Evolutionary conservation across 805 yeast species (phyloP).

Genomic region (Suhomyces emberorum): DNA sequence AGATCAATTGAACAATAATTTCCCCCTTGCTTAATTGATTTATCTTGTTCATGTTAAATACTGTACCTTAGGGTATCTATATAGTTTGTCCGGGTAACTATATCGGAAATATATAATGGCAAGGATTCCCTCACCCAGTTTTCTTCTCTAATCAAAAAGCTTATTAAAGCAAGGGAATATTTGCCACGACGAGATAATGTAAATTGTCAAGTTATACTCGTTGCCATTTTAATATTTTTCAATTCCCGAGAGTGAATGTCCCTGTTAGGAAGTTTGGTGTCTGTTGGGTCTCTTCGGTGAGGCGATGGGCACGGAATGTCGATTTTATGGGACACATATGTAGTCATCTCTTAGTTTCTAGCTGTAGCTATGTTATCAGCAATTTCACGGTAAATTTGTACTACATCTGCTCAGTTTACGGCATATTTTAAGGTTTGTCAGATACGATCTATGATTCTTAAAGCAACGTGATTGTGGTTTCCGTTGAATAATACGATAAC

Average conservation of each 20-base stretch:
- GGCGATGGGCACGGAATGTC: conserved; percentile 62
- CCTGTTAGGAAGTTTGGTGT: conserved; percentile 62
- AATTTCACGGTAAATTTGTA: too few relatives aligned
- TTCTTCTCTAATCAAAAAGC: conserved; percentile 55
- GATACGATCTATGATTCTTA: too few relatives aligned
- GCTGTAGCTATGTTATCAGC: too few relatives aligned
- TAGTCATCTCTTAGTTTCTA: too few relatives aligned
- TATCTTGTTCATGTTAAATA: too few relatives aligned
- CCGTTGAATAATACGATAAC: too few relatives aligned
- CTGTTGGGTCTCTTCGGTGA: conserved; percentile 49
- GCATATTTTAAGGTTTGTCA: too few relatives aligned
- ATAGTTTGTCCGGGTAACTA: conserved; percentile 6
- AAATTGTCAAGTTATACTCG: conserved; percentile 59
- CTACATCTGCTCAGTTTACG: too few relatives aligned
- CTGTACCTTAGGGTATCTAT: too few relatives aligned
- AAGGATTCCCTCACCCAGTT: conserved; percentile 9
- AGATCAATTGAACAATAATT: too few relatives aligned
- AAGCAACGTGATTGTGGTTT: too few relatives aligned
- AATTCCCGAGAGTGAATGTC: conserved; percentile 50
- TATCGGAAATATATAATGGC: conserved; percentile 7
- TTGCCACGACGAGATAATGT: conserved; percentile 69
- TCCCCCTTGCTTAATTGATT: too few relatives aligned
- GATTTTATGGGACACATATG: conserved; percentile 47
- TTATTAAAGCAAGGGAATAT: conserved; percentile 48
- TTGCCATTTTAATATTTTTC: conserved; percentile 51